Conservation (phyloP, 2,329 filamentous ascomycete genomes). For the Claviceps spartinae region DNA sequence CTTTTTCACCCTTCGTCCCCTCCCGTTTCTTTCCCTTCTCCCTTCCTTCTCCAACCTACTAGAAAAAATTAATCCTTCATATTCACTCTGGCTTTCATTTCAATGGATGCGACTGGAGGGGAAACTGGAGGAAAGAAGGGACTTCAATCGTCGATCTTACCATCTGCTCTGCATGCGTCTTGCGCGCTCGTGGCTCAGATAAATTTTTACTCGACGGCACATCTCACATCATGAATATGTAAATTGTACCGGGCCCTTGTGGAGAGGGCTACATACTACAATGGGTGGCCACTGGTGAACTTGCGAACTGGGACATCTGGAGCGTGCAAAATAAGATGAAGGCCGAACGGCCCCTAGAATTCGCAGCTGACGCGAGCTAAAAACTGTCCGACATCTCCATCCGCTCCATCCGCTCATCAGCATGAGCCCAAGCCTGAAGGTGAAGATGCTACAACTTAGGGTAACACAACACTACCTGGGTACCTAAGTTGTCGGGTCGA, state of each 20-base stretch:
- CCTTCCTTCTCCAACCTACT: constrained; percentile 26
- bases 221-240: constrained; percentile 7
- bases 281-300: too few species aligned
- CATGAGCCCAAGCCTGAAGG: too few species aligned
- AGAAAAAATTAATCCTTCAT: constrained; percentile 39
- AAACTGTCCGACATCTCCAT: too few species aligned
- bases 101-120: constrained; percentile 47
- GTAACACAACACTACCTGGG: too few species aligned
- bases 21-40: constrained; percentile 10
- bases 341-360: too few species aligned
- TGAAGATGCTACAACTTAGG: too few species aligned
- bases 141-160: constrained; percentile 33
- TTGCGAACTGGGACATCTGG: too few species aligned
- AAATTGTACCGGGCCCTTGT: not conserved
- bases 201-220: constrained; percentile 23
- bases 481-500: too few species aligned
- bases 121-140: constrained; percentile 56
- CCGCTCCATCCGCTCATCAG: too few species aligned
- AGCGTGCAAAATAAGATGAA: too few species aligned
- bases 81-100: constrained; percentile 55
- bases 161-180: constrained; percentile 28
- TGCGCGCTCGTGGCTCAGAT: constrained; percentile 20
- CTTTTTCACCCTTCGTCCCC: not conserved
- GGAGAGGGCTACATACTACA: too few species aligned
- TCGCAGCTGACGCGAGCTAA: too few species aligned